These are phyloP conservation scores for Pecoramyces ruminantium DNA, from an alignment of 192 early-diverging fungal species.

Conservation along the genomic window DNA sequence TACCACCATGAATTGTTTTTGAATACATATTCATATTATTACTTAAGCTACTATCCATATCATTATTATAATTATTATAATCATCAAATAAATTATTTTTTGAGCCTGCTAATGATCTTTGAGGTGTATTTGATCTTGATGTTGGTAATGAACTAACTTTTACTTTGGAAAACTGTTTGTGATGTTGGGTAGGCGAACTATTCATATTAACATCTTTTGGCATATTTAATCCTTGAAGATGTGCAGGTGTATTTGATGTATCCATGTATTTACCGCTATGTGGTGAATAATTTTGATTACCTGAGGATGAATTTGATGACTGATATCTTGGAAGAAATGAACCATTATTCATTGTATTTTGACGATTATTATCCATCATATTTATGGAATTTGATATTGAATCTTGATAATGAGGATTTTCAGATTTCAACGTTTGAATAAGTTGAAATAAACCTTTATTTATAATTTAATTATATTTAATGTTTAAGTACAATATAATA, in stretches of 20 bases:
- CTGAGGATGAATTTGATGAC: not conserved
- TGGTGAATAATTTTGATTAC: not conserved
- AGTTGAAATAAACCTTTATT: not conserved
- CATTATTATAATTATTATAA: not conserved
- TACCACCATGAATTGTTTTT: not conserved
- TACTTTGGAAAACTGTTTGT: not conserved
- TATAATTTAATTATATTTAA: not conserved
- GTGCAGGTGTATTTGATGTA: not conserved
- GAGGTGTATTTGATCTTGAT: not conserved
- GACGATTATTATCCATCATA: not conserved
- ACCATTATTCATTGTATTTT: not conserved
- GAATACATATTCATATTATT: not conserved
- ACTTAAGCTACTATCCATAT: too few species aligned
- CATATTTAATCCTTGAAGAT: not conserved
- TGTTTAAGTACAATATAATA: too few species aligned
- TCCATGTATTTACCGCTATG: not conserved
- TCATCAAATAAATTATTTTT: not conserved
- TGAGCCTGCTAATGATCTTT: not conserved
- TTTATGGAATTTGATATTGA: not conserved
- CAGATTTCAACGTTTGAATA: not conserved
- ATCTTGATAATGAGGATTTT: not conserved
- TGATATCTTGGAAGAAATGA: not conserved
- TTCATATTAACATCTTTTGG: not conserved
- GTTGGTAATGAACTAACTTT: not conserved
- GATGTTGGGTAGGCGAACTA: not conserved